Base-by-base conservation (phyloP, 164 flowering plant genomes). In the Vitis rupestris region DNA sequence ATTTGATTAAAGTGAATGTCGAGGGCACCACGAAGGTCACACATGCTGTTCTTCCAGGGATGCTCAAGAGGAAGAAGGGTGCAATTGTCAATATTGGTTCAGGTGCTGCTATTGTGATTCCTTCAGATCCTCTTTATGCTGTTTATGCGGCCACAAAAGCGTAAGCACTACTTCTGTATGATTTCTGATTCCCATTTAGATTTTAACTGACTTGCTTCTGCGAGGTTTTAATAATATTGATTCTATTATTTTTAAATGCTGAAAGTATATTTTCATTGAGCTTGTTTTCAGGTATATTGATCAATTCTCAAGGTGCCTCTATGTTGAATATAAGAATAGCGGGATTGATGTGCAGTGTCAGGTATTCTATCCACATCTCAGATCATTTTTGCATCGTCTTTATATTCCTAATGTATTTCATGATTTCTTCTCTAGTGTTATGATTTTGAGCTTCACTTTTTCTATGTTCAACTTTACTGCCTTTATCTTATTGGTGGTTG, bases 61-160 rank as follows among this genome's bases (percentile, higher is more conserved):
- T 94, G 98, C 37, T 94, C 47, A 74, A 84, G 90, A 90, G 86
- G 82, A 92, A 87, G 82, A 90, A 61, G 67, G 98, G 99, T 1
- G 99, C 98, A 2, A 92, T 92, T 75, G 93, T 94, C 8, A 94
- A 95, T 74, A 83, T 91, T 65, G 98, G 98, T 8, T 95, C 99
- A 10, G 97, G 93, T 57, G 90, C 90, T 57, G 89, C 98, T 6
- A 85, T 70, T 79, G 87, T 90, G 8, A 79, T 90, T 8, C 98
- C 97, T 63, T 88, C 96, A 2, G 90, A 85, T 81, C 98, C 99
- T 55, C 90, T 95, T 48, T 88, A 90, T 62, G 79, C 97, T 64
- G 90, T 91, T 65, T 95, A 95, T 78, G 98, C 96, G 19, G 94
- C 93, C 56, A 83, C 99, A 0, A 95, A 95, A 86, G 94, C 93